Conservation (phyloP, 495 filamentous ascomycete species). For the Lindgomyces ingoldianus region DNA sequence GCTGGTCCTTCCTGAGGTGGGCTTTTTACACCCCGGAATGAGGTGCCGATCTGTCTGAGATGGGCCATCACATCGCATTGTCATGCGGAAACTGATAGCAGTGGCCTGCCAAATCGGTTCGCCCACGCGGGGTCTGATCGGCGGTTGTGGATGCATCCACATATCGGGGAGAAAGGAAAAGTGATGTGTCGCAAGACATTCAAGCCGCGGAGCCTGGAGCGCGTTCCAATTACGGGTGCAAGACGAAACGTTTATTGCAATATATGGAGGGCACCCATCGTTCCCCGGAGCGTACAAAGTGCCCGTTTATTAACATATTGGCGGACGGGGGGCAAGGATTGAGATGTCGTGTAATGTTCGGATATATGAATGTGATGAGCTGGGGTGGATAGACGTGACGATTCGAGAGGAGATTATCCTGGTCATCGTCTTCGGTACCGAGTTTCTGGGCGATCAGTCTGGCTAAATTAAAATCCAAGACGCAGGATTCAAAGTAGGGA, state of each 20-base stretch:
- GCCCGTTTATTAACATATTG: conserved; percentile 1
- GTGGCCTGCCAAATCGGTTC: conserved; percentile 3
- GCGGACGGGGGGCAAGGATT: conserved; percentile 7
- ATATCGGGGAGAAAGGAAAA: conserved; percentile 2
- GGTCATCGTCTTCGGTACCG: conserved; percentile 9
- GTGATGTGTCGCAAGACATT: background rate
- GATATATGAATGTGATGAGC: conserved; percentile 25
- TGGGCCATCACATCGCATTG: conserved; percentile 14
- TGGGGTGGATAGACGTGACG: conserved; percentile 12
- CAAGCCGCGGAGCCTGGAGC: background rate
- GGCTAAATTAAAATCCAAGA: conserved; percentile 20
- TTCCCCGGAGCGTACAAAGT: conserved; percentile 19
- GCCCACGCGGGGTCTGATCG: conserved; percentile 25
- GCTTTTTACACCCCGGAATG: too few relatives aligned
- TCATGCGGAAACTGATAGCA: conserved; percentile 6
- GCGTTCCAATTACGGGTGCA: conserved; percentile 21
- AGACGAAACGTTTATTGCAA: conserved; percentile 29
- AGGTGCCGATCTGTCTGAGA: background rate
- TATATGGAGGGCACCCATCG: conserved; percentile 2
- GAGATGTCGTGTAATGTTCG: conserved; percentile 5
- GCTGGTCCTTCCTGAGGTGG: background rate
- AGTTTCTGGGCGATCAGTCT: conserved; percentile 15
- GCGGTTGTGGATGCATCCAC: background rate
- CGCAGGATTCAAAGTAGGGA: background rate
- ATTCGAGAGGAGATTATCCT: too few relatives aligned